phyloP scores from a whole-genome alignment of 768 basidiomycete genomes.

The Thelephora aurantiotincta region DNA sequence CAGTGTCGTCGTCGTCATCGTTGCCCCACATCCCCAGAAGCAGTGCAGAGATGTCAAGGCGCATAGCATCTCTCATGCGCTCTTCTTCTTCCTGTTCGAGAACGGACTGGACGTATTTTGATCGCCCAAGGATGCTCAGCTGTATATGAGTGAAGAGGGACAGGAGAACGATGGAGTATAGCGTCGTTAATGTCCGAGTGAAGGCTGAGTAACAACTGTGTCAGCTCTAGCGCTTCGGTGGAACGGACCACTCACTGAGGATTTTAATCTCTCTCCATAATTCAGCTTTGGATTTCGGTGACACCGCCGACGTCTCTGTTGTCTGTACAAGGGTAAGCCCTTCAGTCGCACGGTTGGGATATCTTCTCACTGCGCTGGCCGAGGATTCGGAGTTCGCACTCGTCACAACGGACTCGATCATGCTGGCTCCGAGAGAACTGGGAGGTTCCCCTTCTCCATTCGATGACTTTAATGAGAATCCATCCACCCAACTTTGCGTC shows the following conservation, averaged over 20 bases:
- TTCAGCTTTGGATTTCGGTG: constrained; percentile 52
- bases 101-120: constrained; percentile 64
- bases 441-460: background rate
- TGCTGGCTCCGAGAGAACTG: background rate
- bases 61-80: constrained; percentile 28
- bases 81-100: constrained; percentile 48
- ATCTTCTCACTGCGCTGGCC: background rate
- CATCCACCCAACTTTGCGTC: constrained; percentile 30
- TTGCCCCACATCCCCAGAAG: constrained; percentile 13
- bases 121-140: constrained; percentile 70
- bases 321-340: constrained; percentile 5
- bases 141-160: constrained; percentile 80
- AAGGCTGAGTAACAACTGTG: constrained; percentile 39
- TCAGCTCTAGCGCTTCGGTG: background rate
- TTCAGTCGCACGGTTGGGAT: background rate
- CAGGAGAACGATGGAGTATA: constrained; percentile 79
- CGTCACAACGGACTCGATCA: background rate
- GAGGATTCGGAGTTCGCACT: background rate
- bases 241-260: constrained; percentile 38
- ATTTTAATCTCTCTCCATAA: constrained; percentile 92
- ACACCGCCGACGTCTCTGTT: constrained; percentile 7
- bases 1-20: constrained; percentile 13
- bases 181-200: constrained; percentile 72
- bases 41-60: constrained; percentile 25
- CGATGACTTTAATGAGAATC: constrained; percentile 13